Conservation (phyloP, 306 rosid genomes). For the Pterocarpus macrocarpus region DNA sequence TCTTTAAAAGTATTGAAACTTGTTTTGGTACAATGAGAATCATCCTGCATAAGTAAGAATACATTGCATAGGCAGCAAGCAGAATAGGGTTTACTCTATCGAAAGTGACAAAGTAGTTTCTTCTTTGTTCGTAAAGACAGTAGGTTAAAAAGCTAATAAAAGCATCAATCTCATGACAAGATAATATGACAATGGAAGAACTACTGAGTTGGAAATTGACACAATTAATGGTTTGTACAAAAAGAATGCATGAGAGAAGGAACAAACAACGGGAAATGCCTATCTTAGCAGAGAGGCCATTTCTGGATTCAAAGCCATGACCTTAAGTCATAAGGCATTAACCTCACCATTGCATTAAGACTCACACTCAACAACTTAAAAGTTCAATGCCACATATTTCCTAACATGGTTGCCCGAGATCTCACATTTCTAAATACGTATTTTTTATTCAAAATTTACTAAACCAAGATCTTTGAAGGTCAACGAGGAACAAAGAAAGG, state of each 20-base stretch:
- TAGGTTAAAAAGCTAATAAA: neutral
- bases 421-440: neutral
- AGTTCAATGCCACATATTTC: conserved; percentile 4
- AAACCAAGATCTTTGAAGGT: neutral
- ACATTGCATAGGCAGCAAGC: too few species aligned
- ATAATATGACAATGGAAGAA: neutral
- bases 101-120: too few species aligned
- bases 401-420: neutral
- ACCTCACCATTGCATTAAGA: too few species aligned
- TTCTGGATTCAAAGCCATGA: too few species aligned
- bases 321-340: too few species aligned
- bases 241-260: neutral
- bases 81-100: too few species aligned
- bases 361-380: neutral
- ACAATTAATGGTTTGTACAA: neutral
- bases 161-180: neutral
- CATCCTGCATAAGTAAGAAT: conserved; percentile 58
- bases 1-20: conserved; percentile 65
- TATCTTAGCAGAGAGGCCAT: neutral
- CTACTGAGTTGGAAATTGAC: neutral
- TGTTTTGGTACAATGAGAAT: conserved; percentile 71
- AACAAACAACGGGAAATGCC: neutral
- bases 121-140: too few species aligned
- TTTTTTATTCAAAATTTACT: neutral
- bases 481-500: neutral